Conservation (phyloP, 2,329 filamentous ascomycete species). For the Onygenales sp. region DNA sequence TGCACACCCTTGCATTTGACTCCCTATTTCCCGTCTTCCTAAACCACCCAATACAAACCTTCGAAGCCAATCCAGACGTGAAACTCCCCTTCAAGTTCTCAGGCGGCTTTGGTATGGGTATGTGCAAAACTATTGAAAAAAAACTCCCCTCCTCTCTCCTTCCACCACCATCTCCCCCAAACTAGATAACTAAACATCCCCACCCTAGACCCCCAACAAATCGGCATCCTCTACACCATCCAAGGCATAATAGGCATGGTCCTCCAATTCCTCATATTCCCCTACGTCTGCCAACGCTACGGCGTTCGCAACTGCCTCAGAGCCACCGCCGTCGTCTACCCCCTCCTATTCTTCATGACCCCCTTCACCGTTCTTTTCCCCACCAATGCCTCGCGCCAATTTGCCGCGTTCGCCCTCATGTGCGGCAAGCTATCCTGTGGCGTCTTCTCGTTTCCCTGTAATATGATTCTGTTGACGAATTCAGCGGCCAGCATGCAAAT, state of each 20-base stretch:
- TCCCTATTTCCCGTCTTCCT: constrained; percentile 83
- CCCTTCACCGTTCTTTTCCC: constrained; percentile 66
- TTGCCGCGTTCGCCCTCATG: constrained; percentile 56
- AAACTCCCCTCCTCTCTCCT: neutral
- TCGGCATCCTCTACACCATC: constrained; percentile 76
- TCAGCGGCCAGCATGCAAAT: constrained; percentile 65
- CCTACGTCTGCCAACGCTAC: constrained; percentile 59
- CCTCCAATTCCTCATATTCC: constrained; percentile 80
- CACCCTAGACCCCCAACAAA: constrained; percentile 54
- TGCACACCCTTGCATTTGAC: constrained; percentile 78
- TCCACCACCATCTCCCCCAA: neutral
- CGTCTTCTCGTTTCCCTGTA: constrained; percentile 83
- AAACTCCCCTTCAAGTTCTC: constrained; percentile 70
- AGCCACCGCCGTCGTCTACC: constrained; percentile 57
- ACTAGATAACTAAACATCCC: neutral
- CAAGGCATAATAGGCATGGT: constrained; percentile 73
- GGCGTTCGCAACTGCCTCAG: constrained; percentile 68
- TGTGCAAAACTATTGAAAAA: constrained; percentile 6
- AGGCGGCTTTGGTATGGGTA: constrained; percentile 63
- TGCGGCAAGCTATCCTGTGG: constrained; percentile 62
- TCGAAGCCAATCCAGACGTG: constrained; percentile 46
- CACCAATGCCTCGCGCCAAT: constrained; percentile 43
- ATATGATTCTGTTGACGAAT: constrained; percentile 85
- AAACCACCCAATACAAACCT: constrained; percentile 56
- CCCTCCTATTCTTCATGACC: constrained; percentile 67